phyloP scores from a whole-genome alignment of 2,329 filamentous ascomycete species.

The Akanthomyces muscarius region DNA sequence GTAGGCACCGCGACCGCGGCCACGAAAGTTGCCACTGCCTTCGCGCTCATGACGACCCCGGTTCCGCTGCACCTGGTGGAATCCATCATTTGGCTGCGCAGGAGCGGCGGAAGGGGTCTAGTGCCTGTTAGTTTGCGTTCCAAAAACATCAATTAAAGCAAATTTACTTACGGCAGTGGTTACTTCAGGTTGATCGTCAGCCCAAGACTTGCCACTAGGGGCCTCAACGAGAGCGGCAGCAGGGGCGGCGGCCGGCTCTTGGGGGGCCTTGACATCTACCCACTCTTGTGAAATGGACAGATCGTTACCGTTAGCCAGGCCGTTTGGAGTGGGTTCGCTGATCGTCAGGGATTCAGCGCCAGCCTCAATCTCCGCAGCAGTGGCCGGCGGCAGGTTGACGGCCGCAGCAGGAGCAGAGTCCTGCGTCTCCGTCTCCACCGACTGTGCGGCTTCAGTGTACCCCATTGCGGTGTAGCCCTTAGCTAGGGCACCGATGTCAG shows the following conservation, averaged over 20 bases:
- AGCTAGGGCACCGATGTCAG: conserved; percentile 40
- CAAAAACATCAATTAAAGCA: neutral
- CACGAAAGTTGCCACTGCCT: conserved; percentile 37
- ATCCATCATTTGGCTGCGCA: conserved; percentile 55
- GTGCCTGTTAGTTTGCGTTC: conserved; percentile 16
- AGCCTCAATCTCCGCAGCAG: conserved; percentile 35
- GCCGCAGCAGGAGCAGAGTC: conserved; percentile 40
- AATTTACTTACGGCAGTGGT: conserved; percentile 38
- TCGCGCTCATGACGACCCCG: conserved; percentile 53
- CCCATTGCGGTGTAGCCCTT: conserved; percentile 48
- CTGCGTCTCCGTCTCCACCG: conserved; percentile 54
- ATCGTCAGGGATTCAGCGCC: neutral
- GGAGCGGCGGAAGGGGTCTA: conserved; percentile 30
- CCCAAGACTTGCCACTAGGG: conserved; percentile 63
- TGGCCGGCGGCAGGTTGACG: conserved; percentile 34
- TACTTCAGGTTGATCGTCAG: conserved; percentile 68
- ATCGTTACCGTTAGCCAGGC: conserved; percentile 41
- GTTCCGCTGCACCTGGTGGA: conserved; percentile 66
- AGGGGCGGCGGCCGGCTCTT: conserved; percentile 61
- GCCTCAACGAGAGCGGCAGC: conserved; percentile 50
- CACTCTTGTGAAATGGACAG: conserved; percentile 59
- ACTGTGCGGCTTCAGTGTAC: conserved; percentile 31
- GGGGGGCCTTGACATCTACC: conserved; percentile 65
- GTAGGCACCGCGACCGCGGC: conserved; percentile 45
- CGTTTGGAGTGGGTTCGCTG: conserved; percentile 42